Evolutionary conservation across 2,329 filamentous ascomycete species (phyloP).

Genomic region (Penicillium verrucosum): DNA sequence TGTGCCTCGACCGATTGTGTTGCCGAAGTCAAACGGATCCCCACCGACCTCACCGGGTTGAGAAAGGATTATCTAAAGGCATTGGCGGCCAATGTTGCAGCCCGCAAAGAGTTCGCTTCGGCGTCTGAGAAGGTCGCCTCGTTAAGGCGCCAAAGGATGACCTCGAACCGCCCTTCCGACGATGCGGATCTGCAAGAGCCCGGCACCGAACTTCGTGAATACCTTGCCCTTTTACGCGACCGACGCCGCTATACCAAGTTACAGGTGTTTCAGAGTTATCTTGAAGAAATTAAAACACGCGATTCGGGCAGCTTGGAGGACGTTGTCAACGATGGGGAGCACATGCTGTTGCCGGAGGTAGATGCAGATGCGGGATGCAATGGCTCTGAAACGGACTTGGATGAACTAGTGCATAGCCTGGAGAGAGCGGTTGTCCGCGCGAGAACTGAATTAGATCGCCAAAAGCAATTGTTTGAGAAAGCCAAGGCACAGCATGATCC

Average conservation of each 20-base stretch:
- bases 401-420: slow-evolving; percentile 37
- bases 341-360: slow-evolving; percentile 17
- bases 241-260: slow-evolving; percentile 47
- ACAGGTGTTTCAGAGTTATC: slow-evolving; percentile 46
- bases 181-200: slow-evolving; percentile 15
- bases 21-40: slow-evolving; percentile 33
- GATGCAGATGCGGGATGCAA: slow-evolving; percentile 14
- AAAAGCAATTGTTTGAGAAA: slow-evolving; percentile 35
- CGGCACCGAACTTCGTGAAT: slow-evolving; percentile 35
- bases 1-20: slow-evolving; percentile 34
- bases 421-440: slow-evolving; percentile 41
- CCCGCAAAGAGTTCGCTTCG: slow-evolving; percentile 38
- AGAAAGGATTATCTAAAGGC: slow-evolving; percentile 47
- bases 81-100: slow-evolving; percentile 42
- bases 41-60: slow-evolving; percentile 41
- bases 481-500: slow-evolving; percentile 27
- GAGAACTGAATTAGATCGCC: slow-evolving; percentile 35
- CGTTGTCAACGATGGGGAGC: slow-evolving; percentile 18
- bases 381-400: slow-evolving; percentile 22
- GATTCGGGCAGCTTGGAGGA: slow-evolving; percentile 21
- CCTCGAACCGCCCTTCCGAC: slow-evolving; percentile 18
- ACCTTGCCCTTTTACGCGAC: slow-evolving; percentile 47
- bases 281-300: slow-evolving; percentile 41
- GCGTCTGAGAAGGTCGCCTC: slow-evolving; percentile 33
- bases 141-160: slow-evolving; percentile 25